phyloP scores from a whole-genome alignment of 805 yeast species.

The Kazachstania psychrophila region DNA sequence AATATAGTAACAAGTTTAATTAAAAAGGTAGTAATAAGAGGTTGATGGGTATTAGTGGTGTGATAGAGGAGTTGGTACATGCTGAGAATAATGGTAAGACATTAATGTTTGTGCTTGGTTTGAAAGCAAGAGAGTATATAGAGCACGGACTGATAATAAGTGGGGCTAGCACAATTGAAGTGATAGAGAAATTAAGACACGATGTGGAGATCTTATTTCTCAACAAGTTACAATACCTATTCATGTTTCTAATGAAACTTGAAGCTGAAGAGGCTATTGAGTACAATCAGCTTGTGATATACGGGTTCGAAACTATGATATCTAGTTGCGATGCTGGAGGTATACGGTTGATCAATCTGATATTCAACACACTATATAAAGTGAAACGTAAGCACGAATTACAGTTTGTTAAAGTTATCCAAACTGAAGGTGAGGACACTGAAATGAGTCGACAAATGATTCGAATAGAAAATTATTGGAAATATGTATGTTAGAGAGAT shows the following conservation, averaged over 20 bases:
- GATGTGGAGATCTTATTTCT: conserved; percentile 23
- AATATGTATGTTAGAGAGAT: conserved; percentile 12
- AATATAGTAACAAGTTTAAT: too few relatives aligned
- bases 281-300: conserved; percentile 19
- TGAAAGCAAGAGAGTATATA: conserved; percentile 16
- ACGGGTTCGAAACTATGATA: conserved; percentile 22
- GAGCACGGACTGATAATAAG: conserved; percentile 15
- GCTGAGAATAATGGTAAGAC: conserved; percentile 6
- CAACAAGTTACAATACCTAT: conserved; percentile 25
- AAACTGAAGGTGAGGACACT: conserved; percentile 3
- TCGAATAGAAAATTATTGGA: conserved; percentile 22
- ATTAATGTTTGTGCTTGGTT: conserved; percentile 23
- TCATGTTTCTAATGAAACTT: conserved; percentile 28
- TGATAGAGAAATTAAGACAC: conserved; percentile 8
- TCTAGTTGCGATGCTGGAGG: conserved; percentile 2
- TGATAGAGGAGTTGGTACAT: conserved; percentile 6
- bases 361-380: conserved; percentile 19
- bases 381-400: conserved; percentile 14
- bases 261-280: conserved; percentile 17
- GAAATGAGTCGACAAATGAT: conserved; percentile 3
- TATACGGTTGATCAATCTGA: conserved; percentile 15
- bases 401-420: conserved; percentile 1
- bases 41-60: conserved; percentile 4
- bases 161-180: conserved; percentile 10
- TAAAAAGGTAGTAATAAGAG: too few relatives aligned